Base-by-base conservation (phyloP, 306 rosid species). In the Dryas octopetala region DNA sequence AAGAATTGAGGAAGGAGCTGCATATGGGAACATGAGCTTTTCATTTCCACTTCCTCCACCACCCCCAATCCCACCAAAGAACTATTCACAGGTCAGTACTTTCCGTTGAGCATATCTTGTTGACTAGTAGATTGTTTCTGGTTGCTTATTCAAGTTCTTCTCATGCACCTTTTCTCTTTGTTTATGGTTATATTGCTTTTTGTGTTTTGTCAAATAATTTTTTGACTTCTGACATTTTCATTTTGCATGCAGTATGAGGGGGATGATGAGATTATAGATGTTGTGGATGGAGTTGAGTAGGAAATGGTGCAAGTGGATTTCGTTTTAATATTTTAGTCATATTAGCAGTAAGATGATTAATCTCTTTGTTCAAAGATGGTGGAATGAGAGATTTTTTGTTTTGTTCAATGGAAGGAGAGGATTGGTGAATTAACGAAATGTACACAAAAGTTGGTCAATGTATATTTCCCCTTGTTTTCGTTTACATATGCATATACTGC, bases 201-300 rank as follows among this genome's bases (percentile, higher is more conserved):
- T 2, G 2, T 32, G 38, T 12, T 62, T 52, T 9, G 50, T 50
- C 26, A 16, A 38, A 46, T 41, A 12, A 53, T 57, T 13, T 11
- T 44, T 73, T 81, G 17, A 79, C 68, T 54, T 81, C 71, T 77
- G 53, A 81, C 47, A 50, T 0, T 82, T 78, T 47, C 48, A 74
- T 58, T 78, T 73, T 41, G 66, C 74, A 74, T 84, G 91, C 96
- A 94, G 97, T 84, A 80, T 49, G 88, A 86, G 85, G 95, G 81
- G 61, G 80, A 86, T 12, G 88, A 89, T 83, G 87, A 87, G 86
- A 83, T 60, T 66, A 81, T 88, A 62, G 86, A 85, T 54, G 45
- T 65, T 65, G 95, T 86, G 77, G 90, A 85, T 79, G 91, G 81
- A 53, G 77, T 74, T 57, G 91, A 82, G 49, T 89, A 85, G 46